These are phyloP conservation scores for Pseudohyphozyma bogoriensis DNA, from an alignment of 768 basidiomycete species.

Conservation along the genomic window DNA sequence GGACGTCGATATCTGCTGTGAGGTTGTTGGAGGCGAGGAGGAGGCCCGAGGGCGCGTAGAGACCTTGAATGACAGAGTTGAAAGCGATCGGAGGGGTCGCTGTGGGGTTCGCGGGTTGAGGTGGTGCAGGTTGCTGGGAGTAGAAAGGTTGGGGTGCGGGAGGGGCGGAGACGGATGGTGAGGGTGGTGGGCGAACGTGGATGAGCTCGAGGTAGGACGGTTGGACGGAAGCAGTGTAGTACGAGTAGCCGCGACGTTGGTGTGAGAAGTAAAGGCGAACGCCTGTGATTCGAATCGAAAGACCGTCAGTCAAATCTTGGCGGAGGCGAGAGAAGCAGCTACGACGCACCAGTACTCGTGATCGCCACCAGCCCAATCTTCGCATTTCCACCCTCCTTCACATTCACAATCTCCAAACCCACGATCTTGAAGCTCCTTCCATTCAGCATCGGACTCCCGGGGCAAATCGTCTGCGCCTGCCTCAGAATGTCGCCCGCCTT, in stretches of 20 bases:
- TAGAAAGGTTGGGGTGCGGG: constrained; percentile 39
- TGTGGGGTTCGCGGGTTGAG: not conserved
- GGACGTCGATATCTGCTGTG: constrained; percentile 31
- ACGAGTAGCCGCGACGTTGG: constrained; percentile 28
- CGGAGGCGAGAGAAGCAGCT: not conserved
- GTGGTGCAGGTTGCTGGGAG: constrained; percentile 35
- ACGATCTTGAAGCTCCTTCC: constrained; percentile 61
- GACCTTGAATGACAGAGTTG: constrained; percentile 23
- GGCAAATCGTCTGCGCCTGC: constrained; percentile 62
- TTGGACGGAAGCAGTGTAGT: constrained; percentile 26
- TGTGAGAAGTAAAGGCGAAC: constrained; percentile 69
- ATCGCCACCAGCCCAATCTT: constrained; percentile 64
- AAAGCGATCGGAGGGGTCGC: constrained; percentile 10
- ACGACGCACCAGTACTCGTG: constrained; percentile 51
- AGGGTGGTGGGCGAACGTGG: constrained; percentile 67
- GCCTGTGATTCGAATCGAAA: constrained; percentile 39
- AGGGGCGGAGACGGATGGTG: constrained; percentile 52
- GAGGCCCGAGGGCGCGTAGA: constrained; percentile 22
- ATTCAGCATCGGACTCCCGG: constrained; percentile 42
- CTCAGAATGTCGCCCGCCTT: constrained; percentile 23
- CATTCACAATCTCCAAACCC: constrained; percentile 57
- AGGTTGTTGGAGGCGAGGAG: constrained; percentile 31
- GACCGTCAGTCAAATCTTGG: not conserved
- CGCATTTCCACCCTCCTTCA: constrained; percentile 52
- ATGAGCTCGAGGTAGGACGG: constrained; percentile 51